Percentiles rank a stretch among this genome's conserved stretches.
phyloP scores from a whole-genome alignment of 495 filamentous ascomycete genomes.

The Aspergillus bridgeri region DNA sequence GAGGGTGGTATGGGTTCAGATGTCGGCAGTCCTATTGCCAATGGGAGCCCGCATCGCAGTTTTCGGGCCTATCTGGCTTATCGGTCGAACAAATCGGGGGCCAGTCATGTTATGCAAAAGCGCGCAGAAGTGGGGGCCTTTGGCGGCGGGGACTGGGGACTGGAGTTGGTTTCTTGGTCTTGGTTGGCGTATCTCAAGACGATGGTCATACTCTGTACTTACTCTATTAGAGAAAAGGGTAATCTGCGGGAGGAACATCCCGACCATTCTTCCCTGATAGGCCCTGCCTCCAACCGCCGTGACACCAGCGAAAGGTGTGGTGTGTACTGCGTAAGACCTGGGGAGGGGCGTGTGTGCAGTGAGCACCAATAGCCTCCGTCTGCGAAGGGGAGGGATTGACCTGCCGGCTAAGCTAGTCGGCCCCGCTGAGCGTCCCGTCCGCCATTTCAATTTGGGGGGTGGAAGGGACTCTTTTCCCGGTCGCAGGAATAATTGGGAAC shows the following conservation, averaged over 20 bases:
- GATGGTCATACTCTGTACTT: too few relatives aligned
- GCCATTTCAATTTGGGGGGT: conserved; percentile 26
- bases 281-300: conserved; percentile 4
- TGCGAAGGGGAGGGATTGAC: conserved; percentile 22
- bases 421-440: conserved; percentile 24
- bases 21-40: conserved; percentile 14
- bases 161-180: too few relatives aligned
- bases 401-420: conserved; percentile 21
- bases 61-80: conserved; percentile 16
- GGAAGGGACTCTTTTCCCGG: conserved; percentile 4
- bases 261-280: conserved; percentile 2
- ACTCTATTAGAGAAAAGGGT: conserved; percentile 1
- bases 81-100: conserved; percentile 1
- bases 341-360: conserved; percentile 5
- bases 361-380: conserved; percentile 14
- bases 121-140: background rate
- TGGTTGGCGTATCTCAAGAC: background rate
- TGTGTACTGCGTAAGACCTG: background rate
- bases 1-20: conserved; percentile 14
- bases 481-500: conserved; percentile 4
- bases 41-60: conserved; percentile 8
- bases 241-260: conserved; percentile 3
- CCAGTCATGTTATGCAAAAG: background rate
- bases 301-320: conserved; percentile 3
- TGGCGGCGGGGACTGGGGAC: too few relatives aligned